phyloP scores from a whole-genome alignment of 2,329 filamentous ascomycete species.

The Amphichorda felina region DNA sequence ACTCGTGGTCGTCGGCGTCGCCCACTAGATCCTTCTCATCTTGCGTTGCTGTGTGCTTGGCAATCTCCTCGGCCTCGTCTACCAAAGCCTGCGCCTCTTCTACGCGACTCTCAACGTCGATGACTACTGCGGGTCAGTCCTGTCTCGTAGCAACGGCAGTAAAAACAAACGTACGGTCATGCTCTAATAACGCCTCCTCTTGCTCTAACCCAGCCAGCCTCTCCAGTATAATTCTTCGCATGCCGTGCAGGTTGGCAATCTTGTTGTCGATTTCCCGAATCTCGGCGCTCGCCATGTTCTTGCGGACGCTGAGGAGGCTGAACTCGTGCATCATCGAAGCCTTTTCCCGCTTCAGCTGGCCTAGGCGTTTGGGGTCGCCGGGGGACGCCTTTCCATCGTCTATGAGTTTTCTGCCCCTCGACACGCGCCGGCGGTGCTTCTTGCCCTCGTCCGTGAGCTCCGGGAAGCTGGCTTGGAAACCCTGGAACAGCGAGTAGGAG shows the following conservation, averaged over 20 bases:
- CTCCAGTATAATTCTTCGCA: conserved; percentile 86
- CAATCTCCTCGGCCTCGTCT: conserved; percentile 46
- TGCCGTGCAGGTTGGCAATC: conserved; percentile 82
- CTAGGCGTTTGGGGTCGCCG: conserved; percentile 47
- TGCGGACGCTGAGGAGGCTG: conserved; percentile 83
- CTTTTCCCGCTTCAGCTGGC: conserved; percentile 69
- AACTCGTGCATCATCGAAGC: conserved; percentile 70
- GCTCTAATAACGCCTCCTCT: conserved; percentile 81
- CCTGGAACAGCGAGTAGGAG: conserved; percentile 88
- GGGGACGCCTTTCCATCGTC: conserved; percentile 42
- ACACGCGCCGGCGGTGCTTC: conserved; percentile 58
- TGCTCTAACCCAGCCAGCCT: conserved; percentile 77
- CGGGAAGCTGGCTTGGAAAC: conserved; percentile 84
- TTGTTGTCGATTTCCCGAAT: conserved; percentile 96
- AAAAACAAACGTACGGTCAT: conserved; percentile 53
- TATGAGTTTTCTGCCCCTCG: conserved; percentile 66
- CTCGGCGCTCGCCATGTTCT: conserved; percentile 95
- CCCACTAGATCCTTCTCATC: conserved; percentile 41
- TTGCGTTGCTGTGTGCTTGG: conserved; percentile 36
- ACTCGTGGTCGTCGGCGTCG: conserved; percentile 40
- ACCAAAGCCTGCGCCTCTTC: conserved; percentile 49
- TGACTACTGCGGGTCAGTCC: conserved; percentile 34
- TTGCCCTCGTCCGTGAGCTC: conserved; percentile 56
- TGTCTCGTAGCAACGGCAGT: too few species aligned
- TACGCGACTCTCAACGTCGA: conserved; percentile 49